Percentiles rank a stretch among this genome's conserved stretches.
These are phyloP conservation scores for Caloboletus firmus DNA, from an alignment of 1,284 basidiomycete species.

Conservation along the genomic window DNA sequence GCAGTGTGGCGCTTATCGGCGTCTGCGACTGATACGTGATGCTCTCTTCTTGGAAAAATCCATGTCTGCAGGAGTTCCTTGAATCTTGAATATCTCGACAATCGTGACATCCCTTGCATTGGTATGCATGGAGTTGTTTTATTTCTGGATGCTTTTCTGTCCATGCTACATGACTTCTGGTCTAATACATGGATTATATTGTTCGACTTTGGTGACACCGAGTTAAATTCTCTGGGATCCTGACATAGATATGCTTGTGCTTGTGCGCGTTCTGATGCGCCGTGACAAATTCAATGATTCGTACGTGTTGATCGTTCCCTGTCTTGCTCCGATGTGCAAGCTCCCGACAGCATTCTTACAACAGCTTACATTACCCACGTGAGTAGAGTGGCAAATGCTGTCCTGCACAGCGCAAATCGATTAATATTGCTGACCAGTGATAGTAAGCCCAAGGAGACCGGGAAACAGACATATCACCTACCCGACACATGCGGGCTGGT, in stretches of 20 bases:
- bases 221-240: background rate
- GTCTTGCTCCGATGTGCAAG: background rate
- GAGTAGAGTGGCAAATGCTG: background rate
- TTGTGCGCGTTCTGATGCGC: background rate
- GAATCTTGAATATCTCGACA: background rate
- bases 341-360: background rate
- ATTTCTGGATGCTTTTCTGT: background rate
- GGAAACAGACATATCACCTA: background rate
- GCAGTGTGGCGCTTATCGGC: background rate
- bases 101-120: background rate
- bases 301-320: background rate
- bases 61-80: background rate
- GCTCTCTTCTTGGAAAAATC: background rate
- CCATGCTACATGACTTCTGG: background rate
- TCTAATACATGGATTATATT: background rate
- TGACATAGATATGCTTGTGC: too few relatives aligned
- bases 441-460: background rate
- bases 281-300: too few relatives aligned
- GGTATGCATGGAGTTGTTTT: background rate
- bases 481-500: background rate
- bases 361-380: background rate
- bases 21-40: background rate
- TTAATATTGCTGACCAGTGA: background rate
- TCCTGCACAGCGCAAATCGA: background rate
- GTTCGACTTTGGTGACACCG: background rate